These are phyloP conservation scores for Ustilago nuda DNA, from an alignment of 1,284 basidiomycete species.

Conservation along the genomic window DNA sequence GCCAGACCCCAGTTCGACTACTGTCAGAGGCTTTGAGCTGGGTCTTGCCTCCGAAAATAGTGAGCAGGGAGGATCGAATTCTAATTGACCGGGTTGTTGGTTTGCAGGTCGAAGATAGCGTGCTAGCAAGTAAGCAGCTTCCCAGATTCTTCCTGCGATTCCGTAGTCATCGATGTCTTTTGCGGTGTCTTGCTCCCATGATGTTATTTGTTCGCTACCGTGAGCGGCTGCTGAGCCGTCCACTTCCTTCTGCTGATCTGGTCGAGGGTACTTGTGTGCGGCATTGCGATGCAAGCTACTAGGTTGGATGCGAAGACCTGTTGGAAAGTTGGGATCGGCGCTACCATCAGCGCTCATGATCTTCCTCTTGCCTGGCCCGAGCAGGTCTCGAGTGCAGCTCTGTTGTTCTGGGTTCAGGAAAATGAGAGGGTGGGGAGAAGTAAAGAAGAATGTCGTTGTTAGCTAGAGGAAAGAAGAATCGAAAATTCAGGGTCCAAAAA, in stretches of 20 bases:
- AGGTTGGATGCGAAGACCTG: conserved; percentile 50
- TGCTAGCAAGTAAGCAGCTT: conserved; percentile 61
- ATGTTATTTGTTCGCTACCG: conserved; percentile 7
- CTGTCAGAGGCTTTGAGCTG: conserved; percentile 14
- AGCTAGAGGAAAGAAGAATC: not conserved
- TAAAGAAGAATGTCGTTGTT: not conserved
- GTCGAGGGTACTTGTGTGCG: not conserved
- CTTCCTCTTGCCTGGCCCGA: conserved; percentile 7
- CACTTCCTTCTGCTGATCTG: not conserved
- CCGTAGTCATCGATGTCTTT: conserved; percentile 64
- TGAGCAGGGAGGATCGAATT: conserved; percentile 64
- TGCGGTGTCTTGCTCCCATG: conserved; percentile 56
- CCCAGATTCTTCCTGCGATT: conserved; percentile 68
- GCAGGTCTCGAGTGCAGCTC: conserved; percentile 13
- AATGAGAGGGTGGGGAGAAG: not conserved
- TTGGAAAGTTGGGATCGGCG: conserved; percentile 61
- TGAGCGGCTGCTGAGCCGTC: not conserved
- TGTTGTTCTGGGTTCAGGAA: not conserved
- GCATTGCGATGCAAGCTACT: conserved; percentile 38
- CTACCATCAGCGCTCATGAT: conserved; percentile 26
- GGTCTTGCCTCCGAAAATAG: conserved; percentile 22
- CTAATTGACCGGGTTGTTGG: conserved; percentile 6
- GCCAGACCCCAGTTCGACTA: conserved; percentile 66
- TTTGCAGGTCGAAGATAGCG: conserved; percentile 50
- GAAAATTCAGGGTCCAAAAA: conserved; percentile 38